Base-by-base conservation (phyloP, 2,329 filamentous ascomycete species). In the Pyrenophora graminea region DNA sequence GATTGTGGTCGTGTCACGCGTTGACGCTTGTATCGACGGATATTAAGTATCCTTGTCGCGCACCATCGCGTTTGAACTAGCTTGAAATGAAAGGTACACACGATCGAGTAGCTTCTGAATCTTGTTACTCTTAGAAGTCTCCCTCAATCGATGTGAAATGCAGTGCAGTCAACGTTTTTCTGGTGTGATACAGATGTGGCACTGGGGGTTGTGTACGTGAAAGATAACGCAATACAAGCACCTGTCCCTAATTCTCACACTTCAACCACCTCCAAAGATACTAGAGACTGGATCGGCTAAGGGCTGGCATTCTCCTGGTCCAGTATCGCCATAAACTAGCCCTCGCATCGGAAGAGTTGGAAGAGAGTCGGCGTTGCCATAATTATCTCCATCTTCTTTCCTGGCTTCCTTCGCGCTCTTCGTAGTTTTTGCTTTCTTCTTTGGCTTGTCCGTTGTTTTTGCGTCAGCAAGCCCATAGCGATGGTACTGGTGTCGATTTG, bases 401-500 rank as follows among this genome's bases (percentile, higher is more conserved):
- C 9, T 21, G 21, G 4, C 12, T 10, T 39, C 37, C 43, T 46
- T 53, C n/a, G 12, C 21, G 10, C 6, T 9, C 4, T 56, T 55
- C 2, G 40, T 37, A 4, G 27, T 58, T 34, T 48, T 65, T 6
- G 48, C 42, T 34, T 57, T 69, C 47, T 66, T 68, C 19, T 48
- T 55, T 17, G 52, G 30, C 36, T 56, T 64, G 10, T 62, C 58
- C 7, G 38, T 36, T 5, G 17, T n/a, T 39, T 60, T 60, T 2
- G 45, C 39, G n/a, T 67, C 62, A 9, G 51, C 49, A 3, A 43
- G 30, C 1, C 63, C 66, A 52, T 61, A 64, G 3, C 62, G 60
- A 42, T 71, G 66, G 42, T 60, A 71, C 36, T 60, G 68, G 42
- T 68, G 60, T 27, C 70, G 54, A 6, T 65, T 55, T 3, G 64